These are phyloP conservation scores for Colletotrichum camelliae DNA, from an alignment of 2,329 filamentous ascomycete species.

Conservation along the genomic window DNA sequence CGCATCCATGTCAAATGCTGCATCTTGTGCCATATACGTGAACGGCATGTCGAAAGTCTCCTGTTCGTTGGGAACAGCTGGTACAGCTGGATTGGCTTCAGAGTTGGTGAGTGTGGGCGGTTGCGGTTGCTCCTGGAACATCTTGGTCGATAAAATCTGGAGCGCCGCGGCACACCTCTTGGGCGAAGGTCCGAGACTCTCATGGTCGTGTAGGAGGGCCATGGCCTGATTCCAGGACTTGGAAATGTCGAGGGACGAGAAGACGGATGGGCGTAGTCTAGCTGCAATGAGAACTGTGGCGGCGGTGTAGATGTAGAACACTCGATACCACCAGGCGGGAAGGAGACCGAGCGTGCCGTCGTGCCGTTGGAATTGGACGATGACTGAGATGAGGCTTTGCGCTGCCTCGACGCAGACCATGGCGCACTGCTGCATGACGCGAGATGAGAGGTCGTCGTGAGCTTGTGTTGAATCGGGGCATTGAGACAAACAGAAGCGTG, in stretches of 20 bases:
- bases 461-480: constrained; percentile 18
- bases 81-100: background rate
- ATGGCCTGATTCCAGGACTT: constrained; percentile 38
- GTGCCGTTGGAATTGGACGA: constrained; percentile 32
- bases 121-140: constrained; percentile 27
- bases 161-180: constrained; percentile 36
- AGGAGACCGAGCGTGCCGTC: constrained; percentile 38
- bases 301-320: constrained; percentile 42
- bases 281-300: constrained; percentile 41
- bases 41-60: constrained; percentile 13
- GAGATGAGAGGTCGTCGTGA: constrained; percentile 28
- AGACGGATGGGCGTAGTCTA: constrained; percentile 36
- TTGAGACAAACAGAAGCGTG: constrained; percentile 34
- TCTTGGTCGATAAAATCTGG: constrained; percentile 38
- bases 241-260: constrained; percentile 29
- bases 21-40: constrained; percentile 1
- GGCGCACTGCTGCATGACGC: constrained; percentile 37
- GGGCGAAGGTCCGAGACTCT: constrained; percentile 37
- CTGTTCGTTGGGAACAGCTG: background rate
- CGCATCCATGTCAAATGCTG: constrained; percentile 27
- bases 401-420: constrained; percentile 38
- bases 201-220: constrained; percentile 35
- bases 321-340: constrained; percentile 44
- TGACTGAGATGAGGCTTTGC: constrained; percentile 34
- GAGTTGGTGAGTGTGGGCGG: background rate